Conservation (phyloP, 345 rosid species). For the Aquilaria malaccensis region DNA sequence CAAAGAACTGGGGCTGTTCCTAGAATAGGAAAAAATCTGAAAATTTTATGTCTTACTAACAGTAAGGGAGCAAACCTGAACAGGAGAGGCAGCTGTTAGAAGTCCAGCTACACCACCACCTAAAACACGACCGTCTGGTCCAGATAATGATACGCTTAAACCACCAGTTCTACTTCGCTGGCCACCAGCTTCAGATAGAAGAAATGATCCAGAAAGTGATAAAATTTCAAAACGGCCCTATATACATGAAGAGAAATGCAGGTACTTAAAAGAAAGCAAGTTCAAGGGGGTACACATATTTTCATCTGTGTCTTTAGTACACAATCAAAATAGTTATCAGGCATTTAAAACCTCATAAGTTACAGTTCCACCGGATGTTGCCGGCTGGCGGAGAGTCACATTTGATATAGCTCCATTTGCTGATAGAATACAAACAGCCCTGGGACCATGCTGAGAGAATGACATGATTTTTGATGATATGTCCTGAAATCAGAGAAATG, state of each 20-base stretch:
- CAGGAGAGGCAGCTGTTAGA: slow-evolving; percentile 79
- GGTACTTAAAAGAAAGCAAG: neutral
- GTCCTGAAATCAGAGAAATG: slow-evolving; percentile 35
- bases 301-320: too few relatives aligned
- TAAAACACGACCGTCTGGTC: slow-evolving; percentile 80
- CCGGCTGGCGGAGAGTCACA: slow-evolving; percentile 64
- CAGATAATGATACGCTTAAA: slow-evolving; percentile 72
- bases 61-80: slow-evolving; percentile 51
- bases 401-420: slow-evolving; percentile 76
- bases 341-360: slow-evolving; percentile 57
- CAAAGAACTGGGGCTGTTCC: neutral
- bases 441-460: slow-evolving; percentile 58
- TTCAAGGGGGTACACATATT: neutral
- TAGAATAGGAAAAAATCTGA: neutral
- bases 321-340: neutral
- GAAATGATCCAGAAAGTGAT: slow-evolving; percentile 79
- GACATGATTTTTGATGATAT: slow-evolving; percentile 58
- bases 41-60: neutral
- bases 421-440: slow-evolving; percentile 60
- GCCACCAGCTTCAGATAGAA: slow-evolving; percentile 65
- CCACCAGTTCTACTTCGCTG: slow-evolving; percentile 70
- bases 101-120: slow-evolving; percentile 92
- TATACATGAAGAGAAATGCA: slow-evolving; percentile 10
- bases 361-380: slow-evolving; percentile 72
- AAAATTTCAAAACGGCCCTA: slow-evolving; percentile 90